phyloP scores from a whole-genome alignment of 1,284 basidiomycete genomes.

The Schizophyllum commune region DNA sequence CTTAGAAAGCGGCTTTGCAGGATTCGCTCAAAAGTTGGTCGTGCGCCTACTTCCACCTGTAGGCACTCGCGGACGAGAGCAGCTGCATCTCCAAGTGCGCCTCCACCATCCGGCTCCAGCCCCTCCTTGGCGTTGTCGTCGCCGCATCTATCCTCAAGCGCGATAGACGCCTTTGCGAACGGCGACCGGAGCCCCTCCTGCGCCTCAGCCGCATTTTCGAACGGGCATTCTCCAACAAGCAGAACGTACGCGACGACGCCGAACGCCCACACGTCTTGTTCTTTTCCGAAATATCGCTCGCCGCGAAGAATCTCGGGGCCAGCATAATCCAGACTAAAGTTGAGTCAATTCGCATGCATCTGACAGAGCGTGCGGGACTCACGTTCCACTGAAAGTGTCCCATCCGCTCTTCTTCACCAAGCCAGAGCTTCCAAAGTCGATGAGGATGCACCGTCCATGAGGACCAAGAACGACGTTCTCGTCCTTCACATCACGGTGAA shows the following conservation, averaged over 20 bases:
- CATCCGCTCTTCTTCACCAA: conserved; percentile 79
- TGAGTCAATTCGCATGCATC: conserved; percentile 9
- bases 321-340: conserved; percentile 83
- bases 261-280: conserved; percentile 98
- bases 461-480: conserved; percentile 88
- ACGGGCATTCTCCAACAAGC: conserved; percentile 92
- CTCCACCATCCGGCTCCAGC: conserved; percentile 71
- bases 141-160: conserved; percentile 67
- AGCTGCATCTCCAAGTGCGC: conserved; percentile 74
- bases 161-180: conserved; percentile 63
- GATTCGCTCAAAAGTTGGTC: conserved; percentile 81
- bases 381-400: conserved; percentile 96
- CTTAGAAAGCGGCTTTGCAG: conserved; percentile 71
- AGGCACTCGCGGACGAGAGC: conserved; percentile 76
- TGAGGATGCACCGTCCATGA: conserved; percentile 78
- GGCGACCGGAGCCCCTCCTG: conserved; percentile 72
- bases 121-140: conserved; percentile 66
- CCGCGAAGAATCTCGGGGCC: conserved; percentile 95
- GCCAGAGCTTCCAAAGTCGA: conserved; percentile 95
- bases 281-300: conserved; percentile 91
- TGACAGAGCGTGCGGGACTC: conserved; percentile 28
- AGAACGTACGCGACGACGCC: conserved; percentile 98
- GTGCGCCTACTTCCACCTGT: conserved; percentile 57
- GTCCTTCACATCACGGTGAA: conserved; percentile 98
- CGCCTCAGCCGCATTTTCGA: conserved; percentile 80